Conservation (phyloP, 768 basidiomycete genomes). For the Kwoniella heveanensis region DNA sequence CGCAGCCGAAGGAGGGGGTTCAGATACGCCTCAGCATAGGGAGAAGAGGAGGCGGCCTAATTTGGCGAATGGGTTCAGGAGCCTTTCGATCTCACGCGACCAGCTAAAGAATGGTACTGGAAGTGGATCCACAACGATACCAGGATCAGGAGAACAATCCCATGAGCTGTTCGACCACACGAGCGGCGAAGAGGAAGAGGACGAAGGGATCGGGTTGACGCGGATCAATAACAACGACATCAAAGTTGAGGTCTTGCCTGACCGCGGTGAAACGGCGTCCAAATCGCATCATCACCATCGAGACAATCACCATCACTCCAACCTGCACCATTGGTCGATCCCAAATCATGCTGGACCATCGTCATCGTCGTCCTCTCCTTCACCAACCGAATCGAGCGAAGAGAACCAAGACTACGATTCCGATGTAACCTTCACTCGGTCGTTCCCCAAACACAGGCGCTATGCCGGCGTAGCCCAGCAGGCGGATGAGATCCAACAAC, state of each 20-base stretch:
- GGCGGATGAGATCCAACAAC: slow-evolving; percentile 29
- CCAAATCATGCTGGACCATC: slow-evolving; percentile 23
- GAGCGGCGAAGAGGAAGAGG: slow-evolving; percentile 2
- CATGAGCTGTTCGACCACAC: background rate
- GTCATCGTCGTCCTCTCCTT: slow-evolving; percentile 22
- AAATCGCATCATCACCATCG: slow-evolving; percentile 8
- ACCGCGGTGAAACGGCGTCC: background rate
- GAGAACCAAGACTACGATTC: slow-evolving; percentile 16
- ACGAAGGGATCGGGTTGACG: slow-evolving; percentile 21
- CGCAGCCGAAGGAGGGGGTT: background rate
- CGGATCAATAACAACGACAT: slow-evolving; percentile 1
- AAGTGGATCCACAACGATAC: background rate
- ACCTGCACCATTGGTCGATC: slow-evolving; percentile 20
- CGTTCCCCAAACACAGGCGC: slow-evolving; percentile 10
- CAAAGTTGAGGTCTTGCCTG: slow-evolving; percentile 19
- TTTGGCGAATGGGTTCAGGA: slow-evolving; percentile 39
- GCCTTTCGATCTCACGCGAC: slow-evolving; percentile 30
- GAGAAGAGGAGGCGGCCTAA: slow-evolving; percentile 42
- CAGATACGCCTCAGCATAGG: slow-evolving; percentile 7
- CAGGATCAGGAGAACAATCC: no score
- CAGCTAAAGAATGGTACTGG: background rate
- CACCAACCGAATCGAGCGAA: slow-evolving; percentile 16
- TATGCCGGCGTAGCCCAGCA: slow-evolving; percentile 26
- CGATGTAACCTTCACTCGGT: slow-evolving; percentile 16
- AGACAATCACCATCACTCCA: slow-evolving; percentile 13